These are phyloP conservation scores for Coprinopsis marcescibilis DNA, from an alignment of 768 basidiomycete genomes.

Conservation along the genomic window DNA sequence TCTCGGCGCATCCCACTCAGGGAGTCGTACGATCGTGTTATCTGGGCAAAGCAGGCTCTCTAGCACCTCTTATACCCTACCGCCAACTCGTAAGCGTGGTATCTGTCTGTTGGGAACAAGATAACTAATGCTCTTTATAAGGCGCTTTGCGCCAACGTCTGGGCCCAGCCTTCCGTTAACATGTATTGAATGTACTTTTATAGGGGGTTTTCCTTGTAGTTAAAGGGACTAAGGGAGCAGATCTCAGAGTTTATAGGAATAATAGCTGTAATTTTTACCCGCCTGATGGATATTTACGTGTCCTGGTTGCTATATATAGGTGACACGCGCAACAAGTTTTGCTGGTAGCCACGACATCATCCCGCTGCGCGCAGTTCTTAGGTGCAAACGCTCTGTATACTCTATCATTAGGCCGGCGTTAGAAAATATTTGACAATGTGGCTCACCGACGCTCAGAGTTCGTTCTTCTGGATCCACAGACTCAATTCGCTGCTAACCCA, in stretches of 20 bases:
- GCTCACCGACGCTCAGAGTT: conserved; percentile 64
- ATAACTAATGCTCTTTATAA: no score
- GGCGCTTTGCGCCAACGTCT: no score
- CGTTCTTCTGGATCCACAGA: conserved; percentile 15
- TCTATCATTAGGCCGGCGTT: no score
- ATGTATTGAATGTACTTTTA: no score
- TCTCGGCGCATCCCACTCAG: conserved; percentile 58
- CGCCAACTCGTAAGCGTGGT: not conserved
- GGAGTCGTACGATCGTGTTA: conserved; percentile 66
- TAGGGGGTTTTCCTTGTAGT: no score
- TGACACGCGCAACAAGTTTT: conserved; percentile 5
- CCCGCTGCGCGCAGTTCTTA: conserved; percentile 2
- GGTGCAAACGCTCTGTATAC: not conserved
- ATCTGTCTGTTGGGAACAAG: no score
- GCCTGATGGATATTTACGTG: no score
- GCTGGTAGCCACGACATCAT: not conserved
- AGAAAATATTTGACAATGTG: conserved; percentile 45
- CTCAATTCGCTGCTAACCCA: conserved; percentile 1
- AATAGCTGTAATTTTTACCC: no score
- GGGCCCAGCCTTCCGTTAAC: no score
- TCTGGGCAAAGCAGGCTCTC: conserved; percentile 40
- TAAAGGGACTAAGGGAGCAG: no score
- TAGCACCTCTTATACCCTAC: not conserved
- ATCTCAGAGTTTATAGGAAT: no score
- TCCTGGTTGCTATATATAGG: no score